Evolutionary conservation across 495 filamentous ascomycete species (phyloP).

Genomic region (Aspergillus nanangensis): DNA sequence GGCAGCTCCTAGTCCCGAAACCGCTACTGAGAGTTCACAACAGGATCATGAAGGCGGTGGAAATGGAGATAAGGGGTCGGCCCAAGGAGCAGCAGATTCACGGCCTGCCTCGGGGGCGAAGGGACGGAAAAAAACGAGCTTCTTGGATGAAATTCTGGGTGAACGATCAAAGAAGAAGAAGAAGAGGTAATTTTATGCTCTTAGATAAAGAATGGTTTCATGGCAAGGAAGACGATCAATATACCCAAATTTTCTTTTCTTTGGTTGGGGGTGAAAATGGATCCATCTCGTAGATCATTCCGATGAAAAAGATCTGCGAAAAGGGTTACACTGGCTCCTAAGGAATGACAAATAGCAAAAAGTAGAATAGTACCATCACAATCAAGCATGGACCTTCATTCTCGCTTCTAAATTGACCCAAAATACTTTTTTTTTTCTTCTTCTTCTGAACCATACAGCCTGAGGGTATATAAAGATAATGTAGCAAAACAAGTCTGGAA

Average conservation of each 20-base stretch:
- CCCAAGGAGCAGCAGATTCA: slow-evolving; percentile 7
- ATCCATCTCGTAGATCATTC: too few species aligned
- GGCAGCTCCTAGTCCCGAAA: slow-evolving; percentile 3
- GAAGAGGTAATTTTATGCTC: slow-evolving; percentile 40
- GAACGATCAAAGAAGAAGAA: slow-evolving; percentile 50
- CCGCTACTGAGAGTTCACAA: slow-evolving; percentile 3
- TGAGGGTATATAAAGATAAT: slow-evolving; percentile 36
- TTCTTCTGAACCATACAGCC: slow-evolving; percentile 23
- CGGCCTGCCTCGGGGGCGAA: slow-evolving; percentile 15
- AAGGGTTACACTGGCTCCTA: too few species aligned
- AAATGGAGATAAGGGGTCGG: slow-evolving; percentile 5
- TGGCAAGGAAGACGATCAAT: slow-evolving; percentile 1
- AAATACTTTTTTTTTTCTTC: slow-evolving; percentile 15
- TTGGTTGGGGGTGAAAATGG: not conserved
- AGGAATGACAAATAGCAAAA: too few species aligned
- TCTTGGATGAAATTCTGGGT: slow-evolving; percentile 47
- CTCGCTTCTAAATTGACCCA: slow-evolving; percentile 9
- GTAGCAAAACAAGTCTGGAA: slow-evolving; percentile 13
- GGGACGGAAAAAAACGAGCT: slow-evolving; percentile 39
- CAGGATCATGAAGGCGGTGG: slow-evolving; percentile 3
- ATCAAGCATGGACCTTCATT: slow-evolving; percentile 17
- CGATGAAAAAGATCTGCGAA: too few species aligned
- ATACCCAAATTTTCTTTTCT: slow-evolving; percentile 12
- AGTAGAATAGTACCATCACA: not conserved
- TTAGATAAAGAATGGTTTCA: not conserved